Base-by-base conservation (phyloP, 495 filamentous ascomycete genomes). In the Bathelium albidoporum region DNA sequence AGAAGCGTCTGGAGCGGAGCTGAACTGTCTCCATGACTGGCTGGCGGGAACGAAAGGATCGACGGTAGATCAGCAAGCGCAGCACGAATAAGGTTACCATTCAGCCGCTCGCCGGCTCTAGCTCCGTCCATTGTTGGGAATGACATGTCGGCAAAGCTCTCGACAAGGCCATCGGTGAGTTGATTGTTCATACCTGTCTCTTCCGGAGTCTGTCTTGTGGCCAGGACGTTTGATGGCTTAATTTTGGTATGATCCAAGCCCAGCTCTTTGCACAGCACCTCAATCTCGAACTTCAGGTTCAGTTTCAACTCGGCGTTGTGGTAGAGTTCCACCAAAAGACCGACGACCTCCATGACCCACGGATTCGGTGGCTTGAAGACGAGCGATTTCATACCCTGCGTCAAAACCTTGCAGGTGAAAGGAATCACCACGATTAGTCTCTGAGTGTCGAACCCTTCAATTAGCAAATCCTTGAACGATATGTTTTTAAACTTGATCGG, bases 261-360 rank as follows among this genome's bases (percentile, higher is more conserved):
- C n/a, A 99, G 78, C 31, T 89, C 90, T 72, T 91, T 94, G 77
- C 90, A 97, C 11, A 99, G 80, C 9, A 97, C 91, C 73, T 99
- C 94, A 66, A 99, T 97, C 72, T 97, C 94, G 67, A 99, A 99
- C 69, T 95, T 97, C 36, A 93, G 84, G 67, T 97, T 96, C 44
- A 97, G 80, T 72, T 96, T 97, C 49, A 97, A 74, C 66, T 96
- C 91, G n/a, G 89, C 89, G 69, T 84, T 87, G 64, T 95, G 85
- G 66, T 97, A 97, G 18, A 99, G 82, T 66, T 97, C 94, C 60
- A 94, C 86, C 58, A 99, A 80, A 16, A 96, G 76, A 44, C 87
- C 81, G 60, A 97, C 80, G 41, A 97, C 90, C 62, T 97, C 94
- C 89, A 97, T 93, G 62, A 95, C 65, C 94, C 94, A 99, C 11